phyloP scores from a whole-genome alignment of 2,329 filamentous ascomycete genomes.

The Scedosporium minutisporum region DNA sequence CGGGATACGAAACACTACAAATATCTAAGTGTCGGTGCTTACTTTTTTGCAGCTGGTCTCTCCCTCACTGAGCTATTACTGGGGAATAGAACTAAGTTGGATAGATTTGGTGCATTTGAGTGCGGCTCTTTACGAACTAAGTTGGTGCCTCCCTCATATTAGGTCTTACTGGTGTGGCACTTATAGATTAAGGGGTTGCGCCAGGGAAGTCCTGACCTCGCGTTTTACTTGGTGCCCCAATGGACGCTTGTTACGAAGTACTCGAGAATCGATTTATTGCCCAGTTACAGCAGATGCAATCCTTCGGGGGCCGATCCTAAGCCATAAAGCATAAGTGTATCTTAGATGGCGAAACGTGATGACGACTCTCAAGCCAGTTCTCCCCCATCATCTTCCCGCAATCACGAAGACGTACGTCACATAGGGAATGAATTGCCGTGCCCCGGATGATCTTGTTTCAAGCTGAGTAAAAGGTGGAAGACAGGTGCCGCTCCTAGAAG shows the following conservation, averaged over 20 bases:
- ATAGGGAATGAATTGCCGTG: not conserved
- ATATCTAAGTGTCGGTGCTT: not conserved
- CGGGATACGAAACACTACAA: not conserved
- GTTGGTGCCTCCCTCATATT: not conserved
- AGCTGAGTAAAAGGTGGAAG: not conserved
- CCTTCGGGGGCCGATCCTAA: not conserved
- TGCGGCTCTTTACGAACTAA: too few species aligned
- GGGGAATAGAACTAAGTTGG: too few species aligned
- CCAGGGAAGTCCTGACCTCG: too few species aligned
- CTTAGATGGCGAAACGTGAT: conserved; percentile 3
- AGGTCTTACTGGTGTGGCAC: not conserved
- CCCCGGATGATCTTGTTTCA: conserved; percentile 3
- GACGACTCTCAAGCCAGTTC: not conserved
- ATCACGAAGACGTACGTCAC: not conserved
- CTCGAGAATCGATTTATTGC: too few species aligned
- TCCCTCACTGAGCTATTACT: too few species aligned
- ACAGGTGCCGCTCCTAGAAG: not conserved
- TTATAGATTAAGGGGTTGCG: not conserved
- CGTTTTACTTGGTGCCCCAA: not conserved
- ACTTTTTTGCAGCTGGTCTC: not conserved
- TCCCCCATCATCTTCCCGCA: not conserved
- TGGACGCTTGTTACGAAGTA: not conserved
- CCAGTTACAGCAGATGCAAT: too few species aligned
- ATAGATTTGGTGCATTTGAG: too few species aligned
- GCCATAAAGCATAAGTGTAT: not conserved